Evolutionary conservation across 176 grass and related monocot genomes (phyloP).

Genomic region (Saccharum officinarum): DNA sequence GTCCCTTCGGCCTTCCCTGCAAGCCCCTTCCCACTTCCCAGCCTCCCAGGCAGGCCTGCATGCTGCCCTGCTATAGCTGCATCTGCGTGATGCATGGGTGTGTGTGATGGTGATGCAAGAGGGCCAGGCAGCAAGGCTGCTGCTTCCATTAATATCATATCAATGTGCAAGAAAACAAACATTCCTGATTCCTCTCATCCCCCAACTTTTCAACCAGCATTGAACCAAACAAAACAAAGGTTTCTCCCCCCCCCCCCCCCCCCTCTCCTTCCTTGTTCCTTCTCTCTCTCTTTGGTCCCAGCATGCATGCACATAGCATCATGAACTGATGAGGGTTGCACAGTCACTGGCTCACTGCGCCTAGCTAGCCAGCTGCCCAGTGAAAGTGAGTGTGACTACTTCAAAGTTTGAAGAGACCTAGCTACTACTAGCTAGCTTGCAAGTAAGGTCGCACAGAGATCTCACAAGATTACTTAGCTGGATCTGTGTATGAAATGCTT

Average conservation of each 20-base stretch:
- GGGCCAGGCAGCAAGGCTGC: slow-evolving; percentile 38
- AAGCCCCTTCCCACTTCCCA: not conserved
- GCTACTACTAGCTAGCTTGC: not conserved
- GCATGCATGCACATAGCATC: slow-evolving; percentile 1
- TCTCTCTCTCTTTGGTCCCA: not conserved
- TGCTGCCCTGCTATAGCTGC: slow-evolving; percentile 1
- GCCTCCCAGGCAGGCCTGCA: not conserved
- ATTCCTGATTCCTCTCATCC: slow-evolving; percentile 43
- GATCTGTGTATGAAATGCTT: not conserved
- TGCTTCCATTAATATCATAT: slow-evolving; percentile 61
- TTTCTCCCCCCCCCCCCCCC: not conserved
- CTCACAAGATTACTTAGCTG: not conserved
- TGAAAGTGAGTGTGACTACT: not conserved
- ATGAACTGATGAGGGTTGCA: slow-evolving; percentile 20
- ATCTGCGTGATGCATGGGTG: slow-evolving; percentile 4
- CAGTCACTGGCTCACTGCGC: not conserved
- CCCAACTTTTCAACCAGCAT: slow-evolving; percentile 42
- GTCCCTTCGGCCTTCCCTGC: not conserved
- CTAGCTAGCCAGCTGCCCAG: not conserved
- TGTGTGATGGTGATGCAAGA: slow-evolving; percentile 27
- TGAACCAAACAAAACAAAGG: slow-evolving; percentile 44
- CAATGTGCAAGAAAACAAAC: slow-evolving; percentile 70
- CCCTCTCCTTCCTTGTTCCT: not conserved
- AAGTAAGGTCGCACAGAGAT: not conserved
- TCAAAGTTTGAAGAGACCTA: not conserved